Evolutionary conservation across 2,329 filamentous ascomycete species (phyloP), one percentile per base, ranked within the genome.

Genomic region (Fusarium protoensiforme): DNA sequence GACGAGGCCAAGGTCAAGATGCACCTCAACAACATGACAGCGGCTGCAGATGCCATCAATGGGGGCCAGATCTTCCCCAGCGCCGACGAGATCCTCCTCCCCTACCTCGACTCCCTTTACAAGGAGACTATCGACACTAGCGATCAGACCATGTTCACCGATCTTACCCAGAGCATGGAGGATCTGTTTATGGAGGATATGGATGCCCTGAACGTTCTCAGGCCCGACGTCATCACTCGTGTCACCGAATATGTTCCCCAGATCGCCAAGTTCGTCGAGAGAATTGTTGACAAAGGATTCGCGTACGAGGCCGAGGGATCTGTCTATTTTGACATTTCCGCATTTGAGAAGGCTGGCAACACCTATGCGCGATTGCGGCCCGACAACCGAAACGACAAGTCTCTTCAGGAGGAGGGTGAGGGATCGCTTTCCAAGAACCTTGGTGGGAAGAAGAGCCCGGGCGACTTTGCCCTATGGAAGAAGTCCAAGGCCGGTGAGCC

Each of bases 381-480:
- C 0, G 94, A 95, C 85, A 96, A 93, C 81, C 89, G 92, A 64
- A 94, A 94, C 69, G 93, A 98, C 83, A 92, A 94, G 80, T 91
- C 92, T 5, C 85, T 98, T 27, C 91, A 93, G 75, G 94, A 94
- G 9, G 96, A 98, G 76, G 96, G 96, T 11, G 96, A 98, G 80
- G 96, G 96, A 0, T 93, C 95, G 0, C 82, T 98, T 51, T 90
- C 89, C 1, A 91, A 90, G 78, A 86, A 86, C 67, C 78, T 88
- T 0, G 86, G 86, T 11, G 88, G 85, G 75, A 98, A 98, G 85
- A 91, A 92, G 62, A 92, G 90, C 27, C 86, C 92, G 2, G 92
- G 93, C 8, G 95, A 98, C 78, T 98, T 98, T 83, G 95, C 95
- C 1, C 85, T 98, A 2, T 98, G 95, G 95, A 98, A 98, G 82